These are phyloP conservation scores for Vitis rotundifolia DNA, from an alignment of 164 flowering plant species.

Conservation along the genomic window DNA sequence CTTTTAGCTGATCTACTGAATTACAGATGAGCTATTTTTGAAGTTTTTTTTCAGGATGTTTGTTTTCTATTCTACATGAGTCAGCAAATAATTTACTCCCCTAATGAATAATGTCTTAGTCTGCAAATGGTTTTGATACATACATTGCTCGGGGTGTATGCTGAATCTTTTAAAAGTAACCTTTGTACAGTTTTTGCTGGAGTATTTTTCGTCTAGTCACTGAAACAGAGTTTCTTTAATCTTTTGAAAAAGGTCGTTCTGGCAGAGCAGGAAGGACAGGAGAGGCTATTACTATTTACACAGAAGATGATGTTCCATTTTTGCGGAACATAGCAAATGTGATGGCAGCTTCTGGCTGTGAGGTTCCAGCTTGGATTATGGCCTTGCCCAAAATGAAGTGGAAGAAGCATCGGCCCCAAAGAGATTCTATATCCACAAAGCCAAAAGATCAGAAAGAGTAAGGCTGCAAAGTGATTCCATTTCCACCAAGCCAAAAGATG, in stretches of 20 bases:
- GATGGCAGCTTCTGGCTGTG: constrained; percentile 83
- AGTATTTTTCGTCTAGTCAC: background rate
- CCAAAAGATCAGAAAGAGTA: constrained; percentile 11
- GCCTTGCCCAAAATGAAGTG: constrained; percentile 59
- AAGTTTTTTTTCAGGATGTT: too few species aligned
- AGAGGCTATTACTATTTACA: constrained; percentile 83
- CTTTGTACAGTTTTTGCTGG: too few species aligned
- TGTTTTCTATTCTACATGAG: too few species aligned
- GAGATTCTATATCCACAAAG: constrained; percentile 58
- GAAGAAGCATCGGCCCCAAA: constrained; percentile 79
- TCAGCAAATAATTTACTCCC: too few species aligned
- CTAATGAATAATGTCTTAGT: too few species aligned
- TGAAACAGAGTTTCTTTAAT: constrained; percentile 11
- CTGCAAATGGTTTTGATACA: too few species aligned
- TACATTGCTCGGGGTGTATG: too few species aligned
- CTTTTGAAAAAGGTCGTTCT: constrained; percentile 59
- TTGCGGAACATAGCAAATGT: constrained; percentile 85
- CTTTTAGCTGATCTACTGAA: too few species aligned
- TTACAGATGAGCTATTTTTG: too few species aligned
- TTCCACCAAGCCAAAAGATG: constrained; percentile 26
- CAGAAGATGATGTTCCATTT: constrained; percentile 77
- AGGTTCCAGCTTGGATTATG: constrained; percentile 85
- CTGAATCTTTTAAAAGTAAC: too few species aligned
- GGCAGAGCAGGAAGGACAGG: constrained; percentile 96
- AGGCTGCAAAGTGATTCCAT: background rate